These are phyloP conservation scores for Pseudogymnoascus sp. DNA, from an alignment of 2,329 filamentous ascomycete species.

Conservation along the genomic window DNA sequence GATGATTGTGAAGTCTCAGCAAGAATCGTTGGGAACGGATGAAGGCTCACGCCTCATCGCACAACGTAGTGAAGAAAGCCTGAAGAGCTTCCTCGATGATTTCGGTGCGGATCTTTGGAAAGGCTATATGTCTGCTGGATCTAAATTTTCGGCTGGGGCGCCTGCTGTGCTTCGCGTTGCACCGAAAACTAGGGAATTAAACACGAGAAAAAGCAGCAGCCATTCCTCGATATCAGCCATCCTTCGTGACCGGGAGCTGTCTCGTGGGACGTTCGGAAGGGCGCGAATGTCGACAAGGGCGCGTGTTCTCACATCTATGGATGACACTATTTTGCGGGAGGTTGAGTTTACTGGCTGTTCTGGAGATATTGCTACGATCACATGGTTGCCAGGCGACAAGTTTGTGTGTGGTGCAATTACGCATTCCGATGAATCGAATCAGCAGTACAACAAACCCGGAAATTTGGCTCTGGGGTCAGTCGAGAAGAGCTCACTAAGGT, in stretches of 20 bases:
- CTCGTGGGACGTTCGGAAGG: slow-evolving; percentile 17
- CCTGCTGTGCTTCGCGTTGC: neutral
- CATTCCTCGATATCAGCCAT: slow-evolving; percentile 14
- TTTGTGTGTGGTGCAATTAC: slow-evolving; percentile 57
- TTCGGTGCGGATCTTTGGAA: neutral
- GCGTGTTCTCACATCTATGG: slow-evolving; percentile 25
- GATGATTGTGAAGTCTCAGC: slow-evolving; percentile 12
- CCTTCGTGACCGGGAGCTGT: slow-evolving; percentile 22
- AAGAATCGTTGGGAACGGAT: slow-evolving; percentile 15
- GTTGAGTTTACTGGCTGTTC: slow-evolving; percentile 55
- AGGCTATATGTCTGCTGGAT: neutral
- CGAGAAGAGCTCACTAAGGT: slow-evolving; percentile 37
- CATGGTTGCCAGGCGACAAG: slow-evolving; percentile 45
- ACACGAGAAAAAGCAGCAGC: neutral
- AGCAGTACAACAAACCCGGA: slow-evolving; percentile 59
- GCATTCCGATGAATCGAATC: slow-evolving; percentile 56
- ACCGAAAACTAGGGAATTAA: neutral
- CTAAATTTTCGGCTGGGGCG: neutral
- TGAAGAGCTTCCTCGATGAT: neutral
- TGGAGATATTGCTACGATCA: slow-evolving; percentile 52
- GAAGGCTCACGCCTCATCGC: slow-evolving; percentile 2
- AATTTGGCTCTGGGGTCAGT: slow-evolving; percentile 53
- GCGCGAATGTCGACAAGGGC: slow-evolving; percentile 20
- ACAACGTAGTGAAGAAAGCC: neutral
- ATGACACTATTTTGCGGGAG: slow-evolving; percentile 45